Conservation (phyloP, 163 green algal genomes). For the Picocystis sp. region DNA sequence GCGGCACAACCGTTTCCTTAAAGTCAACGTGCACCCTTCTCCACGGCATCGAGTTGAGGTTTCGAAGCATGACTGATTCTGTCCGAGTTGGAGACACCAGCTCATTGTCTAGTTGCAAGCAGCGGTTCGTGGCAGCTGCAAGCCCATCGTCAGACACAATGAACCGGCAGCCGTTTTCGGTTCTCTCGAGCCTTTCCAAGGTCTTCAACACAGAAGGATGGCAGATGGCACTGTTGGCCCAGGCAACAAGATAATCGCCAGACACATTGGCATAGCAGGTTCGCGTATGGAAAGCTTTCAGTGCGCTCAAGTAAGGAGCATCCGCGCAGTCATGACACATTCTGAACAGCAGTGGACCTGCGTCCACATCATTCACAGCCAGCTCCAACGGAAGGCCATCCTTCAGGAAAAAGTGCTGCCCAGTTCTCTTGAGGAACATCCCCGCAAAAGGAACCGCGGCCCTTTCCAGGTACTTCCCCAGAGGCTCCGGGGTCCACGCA, state of each 20-base stretch:
- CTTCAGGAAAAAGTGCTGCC: conserved; percentile 52
- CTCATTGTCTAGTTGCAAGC: too few species aligned
- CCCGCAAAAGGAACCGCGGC: conserved; percentile 23
- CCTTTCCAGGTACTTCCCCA: conserved; percentile 20
- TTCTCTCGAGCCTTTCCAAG: too few species aligned
- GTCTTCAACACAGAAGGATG: too few species aligned
- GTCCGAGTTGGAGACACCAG: neutral
- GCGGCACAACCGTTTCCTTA: conserved; percentile 21
- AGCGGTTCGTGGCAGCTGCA: too few species aligned
- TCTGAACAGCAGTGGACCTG: conserved; percentile 32
- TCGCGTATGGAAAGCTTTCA: conserved; percentile 45
- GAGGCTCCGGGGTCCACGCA: conserved; percentile 24
- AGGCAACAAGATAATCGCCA: conserved; percentile 57
- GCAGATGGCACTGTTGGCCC: conserved; percentile 40
- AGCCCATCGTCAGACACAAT: too few species aligned
- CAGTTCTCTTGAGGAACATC: conserved; percentile 25
- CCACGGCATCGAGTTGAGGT: conserved; percentile 41
- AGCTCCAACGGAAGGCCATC: conserved; percentile 15
- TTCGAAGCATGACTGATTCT: neutral
- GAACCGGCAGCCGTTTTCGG: too few species aligned
- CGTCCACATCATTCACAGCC: neutral
- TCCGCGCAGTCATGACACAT: conserved; percentile 36
- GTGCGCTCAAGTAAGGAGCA: conserved; percentile 34
- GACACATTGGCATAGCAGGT: conserved; percentile 61
- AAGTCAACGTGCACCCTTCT: conserved; percentile 64